Percentiles rank a stretch among this genome's conserved stretches.
Evolutionary conservation across 106 monocot species (phyloP).

Genomic region (Cymbidium sinense): DNA sequence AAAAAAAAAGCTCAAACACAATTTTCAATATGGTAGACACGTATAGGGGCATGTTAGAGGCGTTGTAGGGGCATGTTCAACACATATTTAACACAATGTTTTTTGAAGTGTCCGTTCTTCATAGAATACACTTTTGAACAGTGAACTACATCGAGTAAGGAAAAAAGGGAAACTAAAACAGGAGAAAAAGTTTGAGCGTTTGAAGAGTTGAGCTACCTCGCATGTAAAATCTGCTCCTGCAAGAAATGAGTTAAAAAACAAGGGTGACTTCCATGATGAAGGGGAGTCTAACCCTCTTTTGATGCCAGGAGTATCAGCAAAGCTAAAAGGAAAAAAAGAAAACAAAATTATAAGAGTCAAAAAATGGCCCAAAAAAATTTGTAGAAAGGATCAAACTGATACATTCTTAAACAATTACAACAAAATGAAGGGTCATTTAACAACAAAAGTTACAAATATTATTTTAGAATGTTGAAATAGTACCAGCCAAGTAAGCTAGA

Average conservation of each 20-base stretch:
- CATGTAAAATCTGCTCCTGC: conserved; percentile 23
- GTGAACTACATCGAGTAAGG: neutral
- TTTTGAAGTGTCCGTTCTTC: neutral
- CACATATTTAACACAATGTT: neutral
- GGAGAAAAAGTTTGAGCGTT: no score
- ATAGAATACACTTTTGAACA: neutral
- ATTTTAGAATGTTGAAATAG: no score
- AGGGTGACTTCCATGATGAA: conserved; percentile 95
- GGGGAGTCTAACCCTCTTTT: conserved; percentile 94
- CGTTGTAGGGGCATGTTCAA: neutral
- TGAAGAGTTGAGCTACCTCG: conserved; percentile 45
- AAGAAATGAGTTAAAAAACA: conserved; percentile 54
- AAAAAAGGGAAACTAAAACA: neutral
- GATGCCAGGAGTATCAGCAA: conserved; percentile 66
- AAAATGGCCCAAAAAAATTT: neutral
- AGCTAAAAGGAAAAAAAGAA: conserved; percentile 30
- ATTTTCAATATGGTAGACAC: no score
- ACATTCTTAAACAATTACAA: neutral
- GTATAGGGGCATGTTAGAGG: neutral
- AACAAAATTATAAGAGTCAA: neutral
- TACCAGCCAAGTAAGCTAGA: no score
- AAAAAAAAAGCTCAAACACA: no score
- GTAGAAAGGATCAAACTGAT: neutral
- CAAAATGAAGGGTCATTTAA: neutral
- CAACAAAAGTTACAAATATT: neutral